phyloP scores from a whole-genome alignment of 225 moss, liverwort and hornwort species.

The Marchantia polymorpha region DNA sequence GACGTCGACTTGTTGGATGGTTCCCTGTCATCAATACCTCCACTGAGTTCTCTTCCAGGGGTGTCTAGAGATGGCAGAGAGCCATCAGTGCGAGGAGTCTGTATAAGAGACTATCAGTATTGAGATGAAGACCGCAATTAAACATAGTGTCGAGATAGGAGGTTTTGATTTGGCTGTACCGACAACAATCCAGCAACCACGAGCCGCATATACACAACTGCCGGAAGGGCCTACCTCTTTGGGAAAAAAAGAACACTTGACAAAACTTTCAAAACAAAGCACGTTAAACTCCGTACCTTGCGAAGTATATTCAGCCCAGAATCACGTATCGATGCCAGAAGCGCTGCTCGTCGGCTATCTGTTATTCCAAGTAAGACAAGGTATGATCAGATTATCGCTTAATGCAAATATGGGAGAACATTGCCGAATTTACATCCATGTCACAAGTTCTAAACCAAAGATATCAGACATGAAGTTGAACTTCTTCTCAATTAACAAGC shows the following conservation, averaged over 20 bases:
- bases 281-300: conserved; percentile 52
- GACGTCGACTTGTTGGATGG: conserved; percentile 1
- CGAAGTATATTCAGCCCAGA: conserved; percentile 67
- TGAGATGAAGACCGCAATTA: not conserved
- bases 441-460: not conserved
- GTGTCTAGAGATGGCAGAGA: conserved; percentile 10
- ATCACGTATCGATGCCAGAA: conserved; percentile 81
- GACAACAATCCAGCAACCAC: not conserved
- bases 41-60: not conserved
- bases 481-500: not conserved
- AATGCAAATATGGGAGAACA: not conserved
- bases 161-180: not conserved
- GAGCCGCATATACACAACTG: not conserved
- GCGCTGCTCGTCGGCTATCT: conserved; percentile 72
- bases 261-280: not conserved
- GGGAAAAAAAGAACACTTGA: not conserved
- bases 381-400: not conserved
- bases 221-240: not conserved
- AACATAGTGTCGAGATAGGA: not conserved
- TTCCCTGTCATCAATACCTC: conserved; percentile 11
- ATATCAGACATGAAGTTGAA: not conserved
- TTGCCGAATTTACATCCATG: not conserved
- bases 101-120: not conserved
- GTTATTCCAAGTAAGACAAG: not conserved
- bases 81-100: conserved; percentile 12